phyloP scores from a whole-genome alignment of 1,284 basidiomycete species.

The Lignosus rhinocerotis region DNA sequence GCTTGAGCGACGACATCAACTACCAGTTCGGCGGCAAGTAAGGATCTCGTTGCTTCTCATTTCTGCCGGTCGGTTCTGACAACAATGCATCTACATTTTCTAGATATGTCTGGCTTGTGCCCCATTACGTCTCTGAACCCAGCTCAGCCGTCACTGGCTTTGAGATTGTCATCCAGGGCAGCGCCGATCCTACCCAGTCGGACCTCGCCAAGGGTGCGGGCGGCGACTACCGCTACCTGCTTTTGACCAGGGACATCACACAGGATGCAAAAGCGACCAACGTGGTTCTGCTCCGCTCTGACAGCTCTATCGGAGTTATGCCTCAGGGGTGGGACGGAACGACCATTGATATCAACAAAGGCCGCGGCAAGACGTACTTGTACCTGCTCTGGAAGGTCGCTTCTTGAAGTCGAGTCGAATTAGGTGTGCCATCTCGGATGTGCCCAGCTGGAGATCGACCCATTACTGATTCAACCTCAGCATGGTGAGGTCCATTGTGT shows the following conservation, averaged over 20 bases:
- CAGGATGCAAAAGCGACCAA: constrained; percentile 1
- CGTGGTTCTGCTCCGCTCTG: constrained; percentile 6
- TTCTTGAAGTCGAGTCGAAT: not conserved
- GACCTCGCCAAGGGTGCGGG: constrained; percentile 14
- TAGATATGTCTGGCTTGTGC: constrained; percentile 6
- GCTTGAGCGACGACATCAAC: constrained; percentile 14
- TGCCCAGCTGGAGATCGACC: no score
- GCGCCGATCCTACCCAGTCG: not conserved
- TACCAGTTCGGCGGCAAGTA: constrained; percentile 6
- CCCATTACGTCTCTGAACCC: constrained; percentile 1
- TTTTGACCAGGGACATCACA: not conserved
- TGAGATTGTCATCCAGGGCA: constrained; percentile 11
- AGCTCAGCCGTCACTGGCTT: constrained; percentile 1
- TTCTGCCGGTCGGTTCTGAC: not conserved
- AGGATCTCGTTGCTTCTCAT: not conserved
- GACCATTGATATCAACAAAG: constrained; percentile 5
- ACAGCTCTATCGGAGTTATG: not conserved
- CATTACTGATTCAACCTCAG: no score
- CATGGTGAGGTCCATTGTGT: no score
- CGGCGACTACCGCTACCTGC: constrained; percentile 11
- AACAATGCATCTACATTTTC: not conserved
- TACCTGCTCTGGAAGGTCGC: constrained; percentile 6
- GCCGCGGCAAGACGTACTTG: not conserved
- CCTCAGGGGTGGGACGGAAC: not conserved
- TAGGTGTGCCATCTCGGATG: no score